phyloP scores from a whole-genome alignment of 2,329 filamentous ascomycete genomes.

The Cladophialophora psammophila region DNA sequence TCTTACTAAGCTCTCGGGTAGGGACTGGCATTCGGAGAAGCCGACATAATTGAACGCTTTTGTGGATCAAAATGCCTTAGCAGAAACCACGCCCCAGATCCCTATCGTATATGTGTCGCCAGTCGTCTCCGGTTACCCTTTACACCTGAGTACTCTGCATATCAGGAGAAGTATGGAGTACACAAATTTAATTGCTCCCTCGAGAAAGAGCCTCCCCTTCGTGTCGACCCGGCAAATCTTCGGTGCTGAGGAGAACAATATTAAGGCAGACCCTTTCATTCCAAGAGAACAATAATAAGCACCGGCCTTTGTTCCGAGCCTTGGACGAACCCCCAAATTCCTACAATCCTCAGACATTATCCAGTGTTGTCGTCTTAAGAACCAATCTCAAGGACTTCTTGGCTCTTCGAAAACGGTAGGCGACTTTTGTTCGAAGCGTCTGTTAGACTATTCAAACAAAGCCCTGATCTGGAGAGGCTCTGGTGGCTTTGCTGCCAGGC shows the following conservation, averaged over 20 bases:
- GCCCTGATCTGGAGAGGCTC: background rate
- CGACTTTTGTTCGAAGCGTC: constrained; percentile 15
- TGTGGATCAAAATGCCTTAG: background rate
- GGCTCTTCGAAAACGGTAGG: constrained; percentile 14
- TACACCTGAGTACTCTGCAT: background rate
- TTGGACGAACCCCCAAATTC: background rate
- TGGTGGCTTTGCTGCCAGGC: background rate
- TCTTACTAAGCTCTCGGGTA: background rate
- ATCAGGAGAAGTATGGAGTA: background rate
- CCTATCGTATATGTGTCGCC: background rate
- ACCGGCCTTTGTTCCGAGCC: background rate
- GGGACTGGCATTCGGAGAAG: background rate
- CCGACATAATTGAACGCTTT: background rate
- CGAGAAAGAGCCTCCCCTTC: background rate
- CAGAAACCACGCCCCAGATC: background rate
- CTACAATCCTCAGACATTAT: background rate
- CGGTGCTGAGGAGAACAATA: background rate
- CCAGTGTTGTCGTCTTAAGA: background rate
- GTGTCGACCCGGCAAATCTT: constrained; percentile 1
- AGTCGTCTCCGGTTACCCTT: background rate
- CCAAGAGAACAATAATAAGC: constrained; percentile 19
- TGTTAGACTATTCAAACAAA: constrained; percentile 5
- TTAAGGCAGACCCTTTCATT: background rate
- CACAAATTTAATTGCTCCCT: background rate
- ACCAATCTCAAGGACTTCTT: background rate